A percentile compares a stretch with the other conserved stretches of the same genome.
Evolutionary conservation across 2,329 filamentous ascomycete genomes (phyloP).

Genomic region (Aspergillus sp.): DNA sequence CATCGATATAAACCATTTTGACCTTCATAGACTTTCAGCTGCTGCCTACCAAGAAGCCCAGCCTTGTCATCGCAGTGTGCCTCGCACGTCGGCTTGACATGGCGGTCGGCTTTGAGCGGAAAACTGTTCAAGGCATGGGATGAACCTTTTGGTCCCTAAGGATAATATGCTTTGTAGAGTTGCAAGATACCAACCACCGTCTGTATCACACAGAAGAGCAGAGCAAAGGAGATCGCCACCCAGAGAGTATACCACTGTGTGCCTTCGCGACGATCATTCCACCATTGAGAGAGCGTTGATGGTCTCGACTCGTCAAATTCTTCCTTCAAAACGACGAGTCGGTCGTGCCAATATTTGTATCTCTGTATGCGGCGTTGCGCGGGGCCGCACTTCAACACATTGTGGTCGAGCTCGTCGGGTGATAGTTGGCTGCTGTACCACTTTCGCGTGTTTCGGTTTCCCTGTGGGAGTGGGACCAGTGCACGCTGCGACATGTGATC

Average conservation of each 20-base stretch:
- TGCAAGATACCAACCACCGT: conserved; percentile 49
- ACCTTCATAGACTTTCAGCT: too few species aligned
- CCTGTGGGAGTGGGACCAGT: conserved; percentile 1
- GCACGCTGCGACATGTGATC: too few species aligned
- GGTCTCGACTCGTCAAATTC: conserved; percentile 46
- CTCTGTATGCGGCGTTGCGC: conserved; percentile 28
- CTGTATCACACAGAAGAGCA: conserved; percentile 49
- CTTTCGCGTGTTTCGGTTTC: background rate
- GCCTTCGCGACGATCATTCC: conserved; percentile 48
- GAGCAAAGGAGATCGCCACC: conserved; percentile 47
- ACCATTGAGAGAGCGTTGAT: conserved; percentile 39
- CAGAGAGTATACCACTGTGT: conserved; percentile 53
- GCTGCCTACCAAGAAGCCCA: too few species aligned
- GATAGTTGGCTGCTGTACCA: conserved; percentile 1
- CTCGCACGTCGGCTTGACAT: too few species aligned
- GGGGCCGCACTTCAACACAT: background rate
- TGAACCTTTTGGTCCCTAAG: too few species aligned
- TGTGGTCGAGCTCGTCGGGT: background rate
- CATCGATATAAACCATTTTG: too few species aligned
- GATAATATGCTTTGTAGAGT: conserved; percentile 37
- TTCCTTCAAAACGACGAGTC: conserved; percentile 50
- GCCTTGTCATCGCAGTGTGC: background rate
- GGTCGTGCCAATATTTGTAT: conserved; percentile 50
- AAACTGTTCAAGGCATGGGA: too few species aligned
- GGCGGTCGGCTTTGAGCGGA: too few species aligned